A percentile compares a stretch with the other conserved stretches of the same genome.
Evolutionary conservation across 192 early-diverging fungal species (phyloP).

Genomic region (Coemansia sp.): DNA sequence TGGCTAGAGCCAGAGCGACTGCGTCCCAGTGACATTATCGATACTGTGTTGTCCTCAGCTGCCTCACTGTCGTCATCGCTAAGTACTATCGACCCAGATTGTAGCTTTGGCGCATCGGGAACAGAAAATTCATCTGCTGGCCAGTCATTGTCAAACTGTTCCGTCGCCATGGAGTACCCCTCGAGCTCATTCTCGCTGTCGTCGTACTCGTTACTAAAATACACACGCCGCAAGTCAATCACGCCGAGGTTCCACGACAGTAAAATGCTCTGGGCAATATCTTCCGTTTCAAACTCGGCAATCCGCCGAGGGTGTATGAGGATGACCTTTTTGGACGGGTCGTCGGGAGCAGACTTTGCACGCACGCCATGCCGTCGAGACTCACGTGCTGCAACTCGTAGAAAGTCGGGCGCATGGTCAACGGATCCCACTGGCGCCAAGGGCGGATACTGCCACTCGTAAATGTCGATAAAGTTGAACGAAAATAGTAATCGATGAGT

Average conservation of each 20-base stretch:
- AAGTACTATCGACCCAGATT: constrained; percentile 32
- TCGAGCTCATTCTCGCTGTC: constrained; percentile 11
- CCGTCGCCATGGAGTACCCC: neutral
- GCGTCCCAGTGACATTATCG: neutral
- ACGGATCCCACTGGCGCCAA: constrained; percentile 17
- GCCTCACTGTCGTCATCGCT: constrained; percentile 49
- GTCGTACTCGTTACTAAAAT: constrained; percentile 38
- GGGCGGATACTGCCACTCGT: constrained; percentile 50
- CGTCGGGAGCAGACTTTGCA: constrained; percentile 26
- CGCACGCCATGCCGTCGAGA: constrained; percentile 31
- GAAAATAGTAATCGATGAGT: constrained; percentile 16
- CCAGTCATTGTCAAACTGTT: constrained; percentile 8
- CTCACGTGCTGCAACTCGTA: constrained; percentile 45
- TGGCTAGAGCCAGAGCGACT: neutral
- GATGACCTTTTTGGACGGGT: constrained; percentile 38
- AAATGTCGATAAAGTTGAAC: constrained; percentile 52
- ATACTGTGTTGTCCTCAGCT: constrained; percentile 39
- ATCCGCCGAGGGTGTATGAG: constrained; percentile 25
- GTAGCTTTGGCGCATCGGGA: neutral
- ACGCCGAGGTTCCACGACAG: constrained; percentile 44
- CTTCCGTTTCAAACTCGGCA: constrained; percentile 23
- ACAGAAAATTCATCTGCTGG: neutral
- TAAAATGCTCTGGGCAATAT: constrained; percentile 39
- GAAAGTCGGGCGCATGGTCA: constrained; percentile 37
- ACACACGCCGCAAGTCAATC: constrained; percentile 53